These are phyloP conservation scores for Phyllosticta paracitricarpa DNA, from an alignment of 2,329 filamentous ascomycete genomes.

Conservation along the genomic window DNA sequence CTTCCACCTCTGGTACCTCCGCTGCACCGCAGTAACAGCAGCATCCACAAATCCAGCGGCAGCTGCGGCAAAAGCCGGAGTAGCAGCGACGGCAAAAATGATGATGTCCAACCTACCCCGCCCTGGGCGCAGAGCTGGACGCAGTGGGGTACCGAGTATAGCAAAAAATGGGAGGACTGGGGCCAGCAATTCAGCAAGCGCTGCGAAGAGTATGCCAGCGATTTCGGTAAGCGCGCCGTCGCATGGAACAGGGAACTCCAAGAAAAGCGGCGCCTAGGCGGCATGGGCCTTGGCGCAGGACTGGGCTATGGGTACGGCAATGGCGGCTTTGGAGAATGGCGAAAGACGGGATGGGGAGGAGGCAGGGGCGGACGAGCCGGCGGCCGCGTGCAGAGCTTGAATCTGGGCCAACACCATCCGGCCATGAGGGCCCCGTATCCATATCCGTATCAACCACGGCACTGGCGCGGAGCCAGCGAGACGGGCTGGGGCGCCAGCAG, in stretches of 20 bases:
- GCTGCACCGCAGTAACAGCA: not conserved
- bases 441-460: constrained; percentile 6
- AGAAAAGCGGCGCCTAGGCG: not conserved
- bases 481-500: not conserved
- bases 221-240: constrained; percentile 12
- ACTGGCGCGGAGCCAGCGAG: constrained; percentile 8
- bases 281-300: not conserved
- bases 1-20: not conserved
- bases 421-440: not conserved
- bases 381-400: not conserved
- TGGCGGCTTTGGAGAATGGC: not conserved
- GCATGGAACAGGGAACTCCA: not conserved
- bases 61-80: not conserved
- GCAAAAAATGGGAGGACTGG: constrained; percentile 20
- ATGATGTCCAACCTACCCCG: not conserved
- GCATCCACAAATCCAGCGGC: constrained; percentile 11
- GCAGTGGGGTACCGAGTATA: constrained; percentile 24
- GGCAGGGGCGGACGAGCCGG: not conserved
- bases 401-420: not conserved
- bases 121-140: constrained; percentile 7
- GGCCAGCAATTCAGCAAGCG: constrained; percentile 22
- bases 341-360: not conserved
- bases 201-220: constrained; percentile 16
- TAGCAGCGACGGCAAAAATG: not conserved
- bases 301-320: not conserved